Percentiles rank a stretch among this genome's conserved stretches.
phyloP scores from a whole-genome alignment of 768 basidiomycete species.

The Leccinum incarnatum region DNA sequence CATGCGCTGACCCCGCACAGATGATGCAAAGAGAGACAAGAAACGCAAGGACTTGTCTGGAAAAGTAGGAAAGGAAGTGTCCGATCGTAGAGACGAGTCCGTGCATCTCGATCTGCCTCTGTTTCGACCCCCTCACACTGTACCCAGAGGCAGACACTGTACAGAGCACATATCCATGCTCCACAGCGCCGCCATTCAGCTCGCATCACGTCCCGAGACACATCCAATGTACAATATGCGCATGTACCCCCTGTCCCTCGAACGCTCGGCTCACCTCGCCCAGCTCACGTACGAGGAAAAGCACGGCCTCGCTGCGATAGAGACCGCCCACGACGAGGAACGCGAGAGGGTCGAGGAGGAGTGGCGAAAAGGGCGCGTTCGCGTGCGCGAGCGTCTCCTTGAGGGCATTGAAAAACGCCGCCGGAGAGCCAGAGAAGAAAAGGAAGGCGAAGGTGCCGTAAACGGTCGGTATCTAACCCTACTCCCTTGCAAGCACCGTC shows the following conservation, averaged over 20 bases:
- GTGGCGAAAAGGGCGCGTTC: too few species aligned
- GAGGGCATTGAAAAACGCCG: constrained; percentile 85
- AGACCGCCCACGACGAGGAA: too few species aligned
- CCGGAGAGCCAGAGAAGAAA: constrained; percentile 78
- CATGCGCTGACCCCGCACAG: constrained; percentile 33
- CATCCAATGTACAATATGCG: constrained; percentile 66
- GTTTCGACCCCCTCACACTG: constrained; percentile 11
- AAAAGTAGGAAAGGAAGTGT: constrained; percentile 70
- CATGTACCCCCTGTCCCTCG: constrained; percentile 68
- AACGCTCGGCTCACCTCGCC: too few species aligned
- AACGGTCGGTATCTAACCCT: too few species aligned
- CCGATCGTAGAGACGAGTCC: constrained; percentile 74
- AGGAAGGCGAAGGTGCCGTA: constrained; percentile 81
- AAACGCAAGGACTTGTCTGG: constrained; percentile 67
- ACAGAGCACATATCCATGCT: constrained; percentile 60
- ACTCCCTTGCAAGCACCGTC: too few species aligned
- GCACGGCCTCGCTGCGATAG: too few species aligned
- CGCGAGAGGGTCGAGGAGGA: too few species aligned
- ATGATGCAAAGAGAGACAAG: constrained; percentile 59
- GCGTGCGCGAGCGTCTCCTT: constrained; percentile 71
- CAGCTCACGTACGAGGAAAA: too few species aligned
- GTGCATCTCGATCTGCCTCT: constrained; percentile 22
- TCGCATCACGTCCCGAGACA: constrained; percentile 66
- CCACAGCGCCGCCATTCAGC: constrained; percentile 54
- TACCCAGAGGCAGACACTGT: constrained; percentile 54